A percentile compares a stretch with the other conserved stretches of the same genome.
Evolutionary conservation across 768 basidiomycete genomes (phyloP).

Genomic region (Naganishia vaughanmartiniae): DNA sequence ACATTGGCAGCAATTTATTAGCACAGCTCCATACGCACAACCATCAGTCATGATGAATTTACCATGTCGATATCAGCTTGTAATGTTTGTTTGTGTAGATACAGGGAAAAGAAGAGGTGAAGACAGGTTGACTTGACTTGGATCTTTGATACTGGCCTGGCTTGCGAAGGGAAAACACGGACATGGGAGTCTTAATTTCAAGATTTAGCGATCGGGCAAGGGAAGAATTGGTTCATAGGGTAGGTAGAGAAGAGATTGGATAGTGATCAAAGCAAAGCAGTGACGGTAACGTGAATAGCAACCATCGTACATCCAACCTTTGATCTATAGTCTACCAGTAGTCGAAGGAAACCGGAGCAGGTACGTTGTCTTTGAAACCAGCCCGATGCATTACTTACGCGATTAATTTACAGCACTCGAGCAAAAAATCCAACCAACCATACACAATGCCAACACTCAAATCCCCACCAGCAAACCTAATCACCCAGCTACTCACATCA

Average conservation of each 20-base stretch:
- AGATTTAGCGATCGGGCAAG: too few species aligned
- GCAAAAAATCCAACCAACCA: not conserved
- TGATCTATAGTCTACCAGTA: too few species aligned
- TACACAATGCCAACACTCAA: constrained; percentile 30
- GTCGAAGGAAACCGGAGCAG: too few species aligned
- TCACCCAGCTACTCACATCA: constrained; percentile 85
- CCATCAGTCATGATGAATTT: not conserved
- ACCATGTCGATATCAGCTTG: not conserved
- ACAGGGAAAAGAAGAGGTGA: not conserved
- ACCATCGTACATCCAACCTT: too few species aligned
- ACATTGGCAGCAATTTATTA: not conserved
- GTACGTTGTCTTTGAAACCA: too few species aligned
- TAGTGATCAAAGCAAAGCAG: too few species aligned
- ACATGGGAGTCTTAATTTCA: not conserved
- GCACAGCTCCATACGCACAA: not conserved
- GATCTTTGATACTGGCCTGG: not conserved
- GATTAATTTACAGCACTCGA: too few species aligned
- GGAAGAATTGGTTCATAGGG: too few species aligned
- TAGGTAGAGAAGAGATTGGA: too few species aligned
- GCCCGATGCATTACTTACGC: too few species aligned
- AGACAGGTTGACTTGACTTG: not conserved
- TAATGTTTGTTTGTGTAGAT: not conserved
- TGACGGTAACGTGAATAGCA: too few species aligned
- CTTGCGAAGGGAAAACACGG: constrained; percentile 6
- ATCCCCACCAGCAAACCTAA: constrained; percentile 68